Percentiles rank a stretch among this genome's conserved stretches.
Conservation (phyloP, 2,329 filamentous ascomycete genomes). For the Ceratocystis destructans region DNA sequence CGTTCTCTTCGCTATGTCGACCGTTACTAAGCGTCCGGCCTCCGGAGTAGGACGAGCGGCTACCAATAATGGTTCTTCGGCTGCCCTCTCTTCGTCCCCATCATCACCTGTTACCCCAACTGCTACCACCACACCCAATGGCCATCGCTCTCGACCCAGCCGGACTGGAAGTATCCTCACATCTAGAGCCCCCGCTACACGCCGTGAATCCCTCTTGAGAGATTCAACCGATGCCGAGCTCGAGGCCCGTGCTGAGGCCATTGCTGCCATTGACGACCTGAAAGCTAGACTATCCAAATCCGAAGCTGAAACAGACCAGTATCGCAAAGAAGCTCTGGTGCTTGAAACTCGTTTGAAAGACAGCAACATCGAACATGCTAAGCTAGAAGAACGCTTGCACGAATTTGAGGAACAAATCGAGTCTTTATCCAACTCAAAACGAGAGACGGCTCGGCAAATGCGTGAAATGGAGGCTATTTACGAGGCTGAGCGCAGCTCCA, state of each 20-base stretch:
- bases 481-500: slow-evolving; percentile 74
- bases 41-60: slow-evolving; percentile 17
- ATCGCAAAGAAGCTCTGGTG: slow-evolving; percentile 71
- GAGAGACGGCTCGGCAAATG: slow-evolving; percentile 67
- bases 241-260: slow-evolving; percentile 64
- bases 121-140: slow-evolving; percentile 23
- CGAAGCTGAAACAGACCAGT: slow-evolving; percentile 63
- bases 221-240: slow-evolving; percentile 41
- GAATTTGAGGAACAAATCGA: slow-evolving; percentile 78
- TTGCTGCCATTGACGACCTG: slow-evolving; percentile 68
- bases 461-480: slow-evolving; percentile 88
- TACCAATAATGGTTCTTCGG: slow-evolving; percentile 30
- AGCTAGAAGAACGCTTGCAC: slow-evolving; percentile 75
- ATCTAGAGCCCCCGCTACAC: slow-evolving; percentile 55
- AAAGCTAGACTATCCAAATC: slow-evolving; percentile 71
- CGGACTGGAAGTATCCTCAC: slow-evolving; percentile 55
- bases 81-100: slow-evolving; percentile 26
- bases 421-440: slow-evolving; percentile 67
- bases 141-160: slow-evolving; percentile 42
- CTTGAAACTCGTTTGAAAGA: slow-evolving; percentile 80
- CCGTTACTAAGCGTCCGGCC: slow-evolving; percentile 17
- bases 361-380: slow-evolving; percentile 64
- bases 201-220: slow-evolving; percentile 37
- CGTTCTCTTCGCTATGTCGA: slow-evolving; percentile 14
- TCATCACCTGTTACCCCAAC: slow-evolving; percentile 28